These are phyloP conservation scores for Botryotinia convoluta DNA, from an alignment of 2,329 filamentous ascomycete species.

Conservation along the genomic window DNA sequence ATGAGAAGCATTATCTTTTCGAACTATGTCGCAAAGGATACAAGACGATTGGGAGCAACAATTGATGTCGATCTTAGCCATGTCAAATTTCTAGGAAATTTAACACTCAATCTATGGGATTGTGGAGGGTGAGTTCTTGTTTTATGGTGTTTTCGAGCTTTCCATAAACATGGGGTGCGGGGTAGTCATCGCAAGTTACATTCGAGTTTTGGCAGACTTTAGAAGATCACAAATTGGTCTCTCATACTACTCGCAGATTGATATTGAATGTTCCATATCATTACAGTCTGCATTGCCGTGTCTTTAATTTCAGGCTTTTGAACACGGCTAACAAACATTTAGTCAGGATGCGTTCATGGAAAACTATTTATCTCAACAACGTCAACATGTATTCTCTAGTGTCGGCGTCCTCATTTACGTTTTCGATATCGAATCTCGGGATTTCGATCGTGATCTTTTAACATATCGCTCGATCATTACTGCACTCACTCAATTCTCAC, in stretches of 20 bases:
- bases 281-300: not conserved
- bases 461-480: slow-evolving; percentile 90
- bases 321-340: slow-evolving; percentile 27
- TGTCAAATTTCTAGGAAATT: slow-evolving; percentile 97
- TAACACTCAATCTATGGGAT: slow-evolving; percentile 97
- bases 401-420: slow-evolving; percentile 98
- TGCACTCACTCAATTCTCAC: slow-evolving; percentile 82
- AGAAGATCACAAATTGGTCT: not conserved
- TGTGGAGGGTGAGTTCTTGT: slow-evolving; percentile 70
- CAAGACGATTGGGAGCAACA: slow-evolving; percentile 85
- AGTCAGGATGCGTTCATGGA: slow-evolving; percentile 98
- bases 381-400: slow-evolving; percentile 93
- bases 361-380: slow-evolving; percentile 94
- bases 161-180: not conserved
- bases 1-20: slow-evolving; percentile 99
- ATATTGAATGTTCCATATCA: not conserved
- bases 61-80: slow-evolving; percentile 98
- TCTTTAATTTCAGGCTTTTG: not conserved
- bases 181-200: not conserved
- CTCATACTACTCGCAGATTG: not conserved
- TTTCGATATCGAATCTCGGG: slow-evolving; percentile 95
- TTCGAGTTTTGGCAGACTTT: slow-evolving; percentile 3
- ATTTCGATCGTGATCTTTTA: slow-evolving; percentile 87
- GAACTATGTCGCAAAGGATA: slow-evolving; percentile 97
- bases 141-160: slow-evolving; percentile 1